Evolutionary conservation across 257 asterid species (phyloP), one percentile per base, ranked within the genome.

Genomic region (Apocynum venetum): DNA sequence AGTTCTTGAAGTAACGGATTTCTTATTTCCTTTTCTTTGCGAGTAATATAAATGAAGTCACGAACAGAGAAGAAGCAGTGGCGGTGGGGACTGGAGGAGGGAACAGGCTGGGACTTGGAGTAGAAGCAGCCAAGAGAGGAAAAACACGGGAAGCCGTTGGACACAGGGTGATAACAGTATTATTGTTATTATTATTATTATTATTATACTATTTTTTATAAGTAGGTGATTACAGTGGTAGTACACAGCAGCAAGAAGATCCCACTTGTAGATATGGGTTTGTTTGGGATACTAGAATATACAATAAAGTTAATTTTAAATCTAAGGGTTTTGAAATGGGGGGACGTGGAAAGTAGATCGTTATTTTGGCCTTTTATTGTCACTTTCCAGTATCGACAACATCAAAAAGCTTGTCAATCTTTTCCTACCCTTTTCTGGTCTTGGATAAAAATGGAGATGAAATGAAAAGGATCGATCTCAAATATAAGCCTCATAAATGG

Each of bases 261-360:
- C 59, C 59, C n/a, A 13, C 5, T 53, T 25, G 31, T 25, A 5
- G 35, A 68, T 43, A 19, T 11, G 57, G 74, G 20, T 71, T 71
- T 49, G 7, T 71, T 46, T 46, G 47, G 79, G 82, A 74, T 79
- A 43, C 82, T 20, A 46, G 82, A 79, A 79, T 79, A 79, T 73
- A 8, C 75, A 76, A 25, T 49, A 11, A 14, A 48, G 2, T 7
- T 9, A 25, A 44, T 20, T 47, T 20, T 2, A 49, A 10, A 40
- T 64, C 25, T 0, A 5, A 31, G 43, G 17, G 8, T n/a, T 31
- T 0, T 57, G 2, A 31, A 55, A 10, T 5, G n/a, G 71, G 55
- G 66, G 13, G 66, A 25, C 44, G 66, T 72, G 82, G 73, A 61
- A 73, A 79, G 73, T 60, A 36, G 38, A 15, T 0, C n/a, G 0